phyloP scores from a whole-genome alignment of 208 protist species.

The Leishmania turanica region DNA sequence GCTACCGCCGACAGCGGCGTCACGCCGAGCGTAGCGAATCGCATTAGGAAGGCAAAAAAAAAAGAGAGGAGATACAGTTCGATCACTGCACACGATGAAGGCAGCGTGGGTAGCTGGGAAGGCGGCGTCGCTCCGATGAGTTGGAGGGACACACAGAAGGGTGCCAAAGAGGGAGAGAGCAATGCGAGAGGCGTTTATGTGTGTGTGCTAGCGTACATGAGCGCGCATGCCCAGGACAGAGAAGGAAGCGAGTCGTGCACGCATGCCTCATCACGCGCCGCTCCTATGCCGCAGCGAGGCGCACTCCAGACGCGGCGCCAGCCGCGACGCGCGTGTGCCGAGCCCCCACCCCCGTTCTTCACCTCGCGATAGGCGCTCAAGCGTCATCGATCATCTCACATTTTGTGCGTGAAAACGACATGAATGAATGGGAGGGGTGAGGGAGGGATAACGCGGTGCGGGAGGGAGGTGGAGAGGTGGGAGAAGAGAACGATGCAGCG shows the following conservation, averaged over 20 bases:
- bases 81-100: not conserved
- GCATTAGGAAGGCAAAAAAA: not conserved
- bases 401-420: not conserved
- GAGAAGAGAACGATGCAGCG: not conserved
- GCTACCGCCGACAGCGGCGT: not conserved
- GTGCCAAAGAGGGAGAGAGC: not conserved
- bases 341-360: not conserved
- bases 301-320: not conserved
- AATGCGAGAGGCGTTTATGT: not conserved
- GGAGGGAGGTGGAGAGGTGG: not conserved
- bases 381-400: not conserved
- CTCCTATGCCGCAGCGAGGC: not conserved
- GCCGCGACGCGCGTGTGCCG: not conserved
- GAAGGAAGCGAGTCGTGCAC: not conserved
- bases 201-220: not conserved
- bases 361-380: not conserved
- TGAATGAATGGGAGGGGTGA: not conserved
- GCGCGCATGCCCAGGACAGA: too few species aligned
- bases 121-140: not conserved
- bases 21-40: not conserved
- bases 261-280: not conserved
- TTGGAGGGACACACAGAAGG: not conserved
- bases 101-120: not conserved
- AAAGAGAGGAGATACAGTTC: not conserved
- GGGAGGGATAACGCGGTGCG: not conserved